phyloP scores from a whole-genome alignment of 148 eudicot genomes.

The Gaultheria prostrata region DNA sequence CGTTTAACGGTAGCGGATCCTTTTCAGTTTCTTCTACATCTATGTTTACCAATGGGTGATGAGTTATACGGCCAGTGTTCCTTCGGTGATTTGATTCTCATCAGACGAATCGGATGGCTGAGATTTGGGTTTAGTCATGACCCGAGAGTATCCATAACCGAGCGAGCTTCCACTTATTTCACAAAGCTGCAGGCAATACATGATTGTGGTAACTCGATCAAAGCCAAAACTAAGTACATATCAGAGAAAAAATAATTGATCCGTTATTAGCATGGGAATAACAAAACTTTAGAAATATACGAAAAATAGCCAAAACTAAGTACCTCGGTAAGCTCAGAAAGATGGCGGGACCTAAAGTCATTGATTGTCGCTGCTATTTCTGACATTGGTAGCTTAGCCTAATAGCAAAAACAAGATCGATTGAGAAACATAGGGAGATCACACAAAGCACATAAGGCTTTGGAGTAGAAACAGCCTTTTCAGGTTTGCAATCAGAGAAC shows the following conservation, averaged over 20 bases:
- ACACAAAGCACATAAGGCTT: neutral
- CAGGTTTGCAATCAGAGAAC: neutral
- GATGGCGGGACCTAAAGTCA: slow-evolving; percentile 93
- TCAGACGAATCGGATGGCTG: slow-evolving; percentile 53
- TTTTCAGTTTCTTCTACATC: too few relatives aligned
- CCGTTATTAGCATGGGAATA: neutral
- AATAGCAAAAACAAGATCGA: slow-evolving; percentile 18
- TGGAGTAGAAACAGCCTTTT: neutral
- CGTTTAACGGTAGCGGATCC: too few relatives aligned
- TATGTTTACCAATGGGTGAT: neutral
- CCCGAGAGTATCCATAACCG: slow-evolving; percentile 80
- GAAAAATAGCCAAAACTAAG: neutral
- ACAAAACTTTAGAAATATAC: neutral
- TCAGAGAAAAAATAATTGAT: neutral
- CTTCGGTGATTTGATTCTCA: slow-evolving; percentile 59
- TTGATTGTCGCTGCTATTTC: slow-evolving; percentile 93
- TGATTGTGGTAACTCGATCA: neutral
- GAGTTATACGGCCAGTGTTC: slow-evolving; percentile 59
- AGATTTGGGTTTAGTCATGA: slow-evolving; percentile 69
- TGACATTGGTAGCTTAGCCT: slow-evolving; percentile 89
- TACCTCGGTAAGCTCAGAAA: slow-evolving; percentile 94
- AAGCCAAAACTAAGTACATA: neutral
- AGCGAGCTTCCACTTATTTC: slow-evolving; percentile 94
- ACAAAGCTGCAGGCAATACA: slow-evolving; percentile 53
- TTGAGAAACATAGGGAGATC: neutral